Evolutionary conservation across 148 eudicot genomes (phyloP), one percentile per base, ranked within the genome.

Genomic region (Vaccinium corymbosum): DNA sequence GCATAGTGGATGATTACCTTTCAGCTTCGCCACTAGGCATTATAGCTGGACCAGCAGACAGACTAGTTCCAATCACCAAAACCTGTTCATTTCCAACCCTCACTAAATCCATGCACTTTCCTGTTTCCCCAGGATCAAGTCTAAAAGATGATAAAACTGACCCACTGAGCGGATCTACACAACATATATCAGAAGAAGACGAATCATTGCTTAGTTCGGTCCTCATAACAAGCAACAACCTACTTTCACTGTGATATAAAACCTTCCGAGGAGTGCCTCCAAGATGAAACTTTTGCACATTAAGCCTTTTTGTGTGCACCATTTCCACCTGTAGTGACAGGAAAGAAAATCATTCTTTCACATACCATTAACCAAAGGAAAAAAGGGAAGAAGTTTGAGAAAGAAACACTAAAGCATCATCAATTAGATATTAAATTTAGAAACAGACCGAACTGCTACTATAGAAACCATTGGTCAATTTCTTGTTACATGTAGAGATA

Each of bases 1-100:
- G 32, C 35, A 22, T n/a, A 86, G 82, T 27, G 83, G 77, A 83
- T 52, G 53, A 85, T 89, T 84, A 95, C 98, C 97, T 92, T 91
- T 93, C 99, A 89, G 99, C 94, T 92, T 96, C 99, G 59, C 99
- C 99, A 91, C 88, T 94, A 61, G 98, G 89, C 99, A 96, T 94
- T 73, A 94, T 92, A 86, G 93, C 94, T 70, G 99, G 98, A 85
- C 99, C 99, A 82, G 89, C 72, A 80, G 97, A 96, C 66, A 90
- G 89, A 86, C 98, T 92, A 84, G 99, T 96, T 86, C 99, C 99
- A 77, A 94, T 90, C 86, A 96, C 93, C 91, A 96, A 81, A 61
- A 94, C 92, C 62, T 90, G 93, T 78, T 92, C 95, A 84, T 87
- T 89, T 83, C 97, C 97, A 83, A 88, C 95, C 89, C 86, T 92